Evolutionary conservation across 2,329 filamentous ascomycete species (phyloP).

Genomic region (Dendryphion nanum): DNA sequence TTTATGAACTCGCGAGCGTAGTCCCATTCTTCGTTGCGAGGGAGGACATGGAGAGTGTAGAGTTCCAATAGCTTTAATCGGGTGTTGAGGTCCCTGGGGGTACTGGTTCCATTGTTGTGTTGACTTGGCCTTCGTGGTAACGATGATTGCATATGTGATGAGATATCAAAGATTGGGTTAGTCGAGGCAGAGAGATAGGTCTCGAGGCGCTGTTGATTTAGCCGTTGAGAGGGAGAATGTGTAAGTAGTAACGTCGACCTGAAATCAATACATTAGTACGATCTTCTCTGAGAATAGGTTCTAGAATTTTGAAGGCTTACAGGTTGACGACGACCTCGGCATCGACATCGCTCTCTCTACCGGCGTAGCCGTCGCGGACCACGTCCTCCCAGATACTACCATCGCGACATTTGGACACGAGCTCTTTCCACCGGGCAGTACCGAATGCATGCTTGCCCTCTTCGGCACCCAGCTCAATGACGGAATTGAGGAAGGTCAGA

Average conservation of each 20-base stretch:
- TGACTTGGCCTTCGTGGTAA: conserved; percentile 30
- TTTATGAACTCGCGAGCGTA: conserved; percentile 90
- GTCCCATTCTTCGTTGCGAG: conserved; percentile 92
- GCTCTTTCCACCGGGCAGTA: conserved; percentile 74
- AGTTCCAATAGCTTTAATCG: conserved; percentile 91
- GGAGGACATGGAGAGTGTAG: conserved; percentile 92
- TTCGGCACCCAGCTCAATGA: conserved; percentile 83
- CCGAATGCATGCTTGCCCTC: conserved; percentile 90
- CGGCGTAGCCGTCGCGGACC: conserved; percentile 80
- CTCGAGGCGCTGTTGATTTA: conserved; percentile 87
- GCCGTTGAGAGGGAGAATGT: conserved; percentile 78
- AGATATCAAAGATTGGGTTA: conserved; percentile 70
- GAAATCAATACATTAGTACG: no score
- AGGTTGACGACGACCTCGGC: conserved; percentile 90
- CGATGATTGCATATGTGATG: conserved; percentile 58
- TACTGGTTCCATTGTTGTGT: conserved; percentile 66
- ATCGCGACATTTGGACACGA: conserved; percentile 82
- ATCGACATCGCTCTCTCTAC: conserved; percentile 86
- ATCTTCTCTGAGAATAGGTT: no score
- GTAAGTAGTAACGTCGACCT: conserved; percentile 87
- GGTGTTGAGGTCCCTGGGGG: conserved; percentile 78
- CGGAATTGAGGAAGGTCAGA: conserved; percentile 86
- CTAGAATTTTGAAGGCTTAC: conserved; percentile 60
- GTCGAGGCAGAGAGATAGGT: conserved; percentile 79
- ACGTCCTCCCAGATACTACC: conserved; percentile 95